phyloP scores from a whole-genome alignment of 176 grass and related monocot species.

The Musa beccarii region DNA sequence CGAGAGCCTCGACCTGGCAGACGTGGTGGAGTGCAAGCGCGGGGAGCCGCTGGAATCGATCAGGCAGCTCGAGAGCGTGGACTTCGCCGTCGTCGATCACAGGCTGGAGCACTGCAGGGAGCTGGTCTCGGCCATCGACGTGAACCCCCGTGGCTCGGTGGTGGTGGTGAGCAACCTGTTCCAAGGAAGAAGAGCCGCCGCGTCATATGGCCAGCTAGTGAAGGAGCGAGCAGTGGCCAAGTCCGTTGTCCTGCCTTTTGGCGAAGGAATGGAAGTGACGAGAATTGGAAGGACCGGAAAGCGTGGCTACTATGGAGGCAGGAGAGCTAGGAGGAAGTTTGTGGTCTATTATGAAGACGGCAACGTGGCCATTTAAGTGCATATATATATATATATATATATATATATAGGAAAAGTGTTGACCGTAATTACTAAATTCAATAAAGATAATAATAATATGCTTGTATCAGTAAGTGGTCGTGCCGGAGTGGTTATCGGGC shows the following conservation, averaged over 20 bases:
- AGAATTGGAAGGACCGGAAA: not conserved
- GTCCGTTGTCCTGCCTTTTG: constrained; percentile 21
- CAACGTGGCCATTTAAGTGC: too few species aligned
- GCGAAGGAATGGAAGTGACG: constrained; percentile 25
- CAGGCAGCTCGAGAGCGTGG: not conserved
- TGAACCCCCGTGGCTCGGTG: constrained; percentile 11
- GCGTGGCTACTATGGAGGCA: not conserved
- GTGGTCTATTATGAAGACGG: constrained; percentile 16
- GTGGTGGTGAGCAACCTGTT: constrained; percentile 23
- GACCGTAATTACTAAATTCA: too few species aligned
- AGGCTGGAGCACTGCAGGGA: constrained; percentile 6
- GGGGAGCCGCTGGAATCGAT: not conserved
- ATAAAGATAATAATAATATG: too few species aligned
- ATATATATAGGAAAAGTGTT: too few species aligned
- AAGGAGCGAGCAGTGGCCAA: not conserved
- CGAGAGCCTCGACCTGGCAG: not conserved
- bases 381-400: too few species aligned
- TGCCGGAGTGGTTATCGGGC: constrained; percentile 85
- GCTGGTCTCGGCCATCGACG: not conserved
- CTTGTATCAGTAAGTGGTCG: constrained; percentile 15
- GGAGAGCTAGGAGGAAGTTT: constrained; percentile 15
- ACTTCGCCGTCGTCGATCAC: constrained; percentile 18
- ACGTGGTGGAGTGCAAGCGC: not conserved
- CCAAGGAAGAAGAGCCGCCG: not conserved
- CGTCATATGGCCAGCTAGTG: constrained; percentile 2